A percentile compares a stretch with the other conserved stretches of the same genome.
These are phyloP conservation scores for Bacidia rubella DNA, from an alignment of 495 filamentous ascomycete species.

Conservation along the genomic window DNA sequence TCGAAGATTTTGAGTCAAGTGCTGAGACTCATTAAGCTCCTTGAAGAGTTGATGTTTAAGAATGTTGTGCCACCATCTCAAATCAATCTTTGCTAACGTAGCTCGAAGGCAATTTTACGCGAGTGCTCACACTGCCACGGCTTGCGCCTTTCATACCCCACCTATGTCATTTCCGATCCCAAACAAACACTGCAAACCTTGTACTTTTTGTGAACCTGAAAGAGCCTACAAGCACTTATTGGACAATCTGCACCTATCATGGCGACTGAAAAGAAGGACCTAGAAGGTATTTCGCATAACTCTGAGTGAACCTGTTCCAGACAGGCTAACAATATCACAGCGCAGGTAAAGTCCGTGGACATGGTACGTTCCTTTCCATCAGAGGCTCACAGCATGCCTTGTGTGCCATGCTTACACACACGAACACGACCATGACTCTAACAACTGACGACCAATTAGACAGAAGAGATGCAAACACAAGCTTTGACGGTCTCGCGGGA, in stretches of 20 bases:
- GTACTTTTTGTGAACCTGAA: too few relatives aligned
- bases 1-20: too few relatives aligned
- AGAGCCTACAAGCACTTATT: too few relatives aligned
- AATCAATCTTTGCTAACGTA: not conserved
- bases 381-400: not conserved
- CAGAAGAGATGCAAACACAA: slow-evolving; percentile 92
- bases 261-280: slow-evolving; percentile 47
- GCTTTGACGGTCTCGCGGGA: slow-evolving; percentile 86
- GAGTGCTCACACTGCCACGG: not conserved
- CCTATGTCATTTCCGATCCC: too few relatives aligned
- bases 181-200: too few relatives aligned
- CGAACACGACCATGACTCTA: not conserved
- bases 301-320: not conserved
- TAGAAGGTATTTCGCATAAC: slow-evolving; percentile 42
- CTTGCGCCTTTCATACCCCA: not conserved
- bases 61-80: too few relatives aligned
- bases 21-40: too few relatives aligned
- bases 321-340: slow-evolving; percentile 37
- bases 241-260: slow-evolving; percentile 18
- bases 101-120: not conserved
- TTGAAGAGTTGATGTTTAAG: too few relatives aligned
- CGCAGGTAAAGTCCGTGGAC: slow-evolving; percentile 90
- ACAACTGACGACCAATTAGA: slow-evolving; percentile 36
- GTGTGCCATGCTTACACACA: not conserved
- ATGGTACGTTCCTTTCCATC: slow-evolving; percentile 51